Percentiles rank a stretch among this genome's conserved stretches.
phyloP scores from a whole-genome alignment of 2,329 filamentous ascomycete species.

The Neofusicoccum laricinum region DNA sequence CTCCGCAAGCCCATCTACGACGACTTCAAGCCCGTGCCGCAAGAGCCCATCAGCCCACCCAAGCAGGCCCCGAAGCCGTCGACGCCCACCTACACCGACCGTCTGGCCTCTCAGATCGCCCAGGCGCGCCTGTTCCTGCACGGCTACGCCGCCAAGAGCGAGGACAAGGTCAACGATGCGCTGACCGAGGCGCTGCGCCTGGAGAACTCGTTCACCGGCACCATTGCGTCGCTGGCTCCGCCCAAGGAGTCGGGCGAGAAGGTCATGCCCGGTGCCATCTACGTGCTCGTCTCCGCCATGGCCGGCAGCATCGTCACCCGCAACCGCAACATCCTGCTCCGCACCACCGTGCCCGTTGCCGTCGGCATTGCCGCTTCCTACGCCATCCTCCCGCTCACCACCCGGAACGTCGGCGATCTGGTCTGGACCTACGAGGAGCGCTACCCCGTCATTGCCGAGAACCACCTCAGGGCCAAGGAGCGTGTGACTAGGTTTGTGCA shows the following conservation, averaged over 20 bases:
- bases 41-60: conserved; percentile 23
- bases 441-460: conserved; percentile 77
- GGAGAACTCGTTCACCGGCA: conserved; percentile 86
- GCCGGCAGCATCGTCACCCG: conserved; percentile 87
- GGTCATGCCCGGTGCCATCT: conserved; percentile 84
- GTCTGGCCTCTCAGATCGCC: conserved; percentile 79
- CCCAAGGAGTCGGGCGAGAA: conserved; percentile 81
- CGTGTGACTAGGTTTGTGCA: conserved; percentile 66
- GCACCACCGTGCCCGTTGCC: conserved; percentile 71
- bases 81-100: conserved; percentile 78
- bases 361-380: conserved; percentile 82
- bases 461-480: conserved; percentile 71
- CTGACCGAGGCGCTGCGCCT: conserved; percentile 79
- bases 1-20: conserved; percentile 73
- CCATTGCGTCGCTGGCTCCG: conserved; percentile 83
- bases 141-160: conserved; percentile 67
- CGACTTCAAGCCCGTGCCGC: conserved; percentile 45
- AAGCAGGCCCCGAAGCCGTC: conserved; percentile 32
- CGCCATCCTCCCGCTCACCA: conserved; percentile 82
- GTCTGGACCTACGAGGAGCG: conserved; percentile 91
- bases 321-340: conserved; percentile 80
- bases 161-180: conserved; percentile 78
- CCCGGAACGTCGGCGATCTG: conserved; percentile 81
- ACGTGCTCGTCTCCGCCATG: conserved; percentile 93
- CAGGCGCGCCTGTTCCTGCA: conserved; percentile 78